Conservation (phyloP, 139 green algal genomes). For the Desmodesmus armatus region DNA sequence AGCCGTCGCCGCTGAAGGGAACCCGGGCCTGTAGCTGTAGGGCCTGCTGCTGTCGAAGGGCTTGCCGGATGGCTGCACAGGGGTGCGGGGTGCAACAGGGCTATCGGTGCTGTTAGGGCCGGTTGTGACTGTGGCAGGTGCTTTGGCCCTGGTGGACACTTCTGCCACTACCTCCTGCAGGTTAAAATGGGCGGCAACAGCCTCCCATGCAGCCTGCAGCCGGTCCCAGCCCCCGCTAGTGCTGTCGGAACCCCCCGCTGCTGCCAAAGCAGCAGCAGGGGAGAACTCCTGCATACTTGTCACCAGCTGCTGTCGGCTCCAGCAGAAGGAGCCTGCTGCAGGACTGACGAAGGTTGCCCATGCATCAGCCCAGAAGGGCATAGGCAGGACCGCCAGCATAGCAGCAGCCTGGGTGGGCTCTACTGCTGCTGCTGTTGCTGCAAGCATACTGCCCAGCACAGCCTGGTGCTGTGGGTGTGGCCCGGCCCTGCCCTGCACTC, state of each 20-base stretch:
- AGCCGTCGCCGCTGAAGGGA: constrained; percentile 15
- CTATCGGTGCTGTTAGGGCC: too few relatives aligned
- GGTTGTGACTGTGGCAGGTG: too few relatives aligned
- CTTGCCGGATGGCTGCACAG: too few relatives aligned
- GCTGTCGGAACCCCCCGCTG: not conserved
- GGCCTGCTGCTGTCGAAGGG: too few relatives aligned
- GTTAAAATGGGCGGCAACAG: constrained; percentile 9
- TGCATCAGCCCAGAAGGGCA: constrained; percentile 6
- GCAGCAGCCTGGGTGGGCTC: not conserved
- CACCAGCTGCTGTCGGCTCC: constrained; percentile 7
- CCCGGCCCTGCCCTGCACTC: not conserved
- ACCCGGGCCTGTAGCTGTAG: constrained; percentile 1
- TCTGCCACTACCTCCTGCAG: constrained; percentile 4
- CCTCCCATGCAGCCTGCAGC: constrained; percentile 25
- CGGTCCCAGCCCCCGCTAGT: not conserved
- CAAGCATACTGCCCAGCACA: not conserved
- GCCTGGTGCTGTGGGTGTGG: not conserved
- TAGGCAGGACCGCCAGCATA: constrained; percentile 8
- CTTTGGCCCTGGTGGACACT: too few relatives aligned
- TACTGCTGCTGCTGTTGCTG: not conserved
- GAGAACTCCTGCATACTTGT: constrained; percentile 19
- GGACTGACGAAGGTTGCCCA: constrained; percentile 30
- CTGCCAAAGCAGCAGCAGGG: not conserved
- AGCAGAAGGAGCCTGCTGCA: constrained; percentile 10
- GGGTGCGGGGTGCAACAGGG: too few relatives aligned